Evolutionary conservation across 2,329 filamentous ascomycete species (phyloP), one percentile per base, ranked within the genome.

Genomic region (Clarireedia paspali): DNA sequence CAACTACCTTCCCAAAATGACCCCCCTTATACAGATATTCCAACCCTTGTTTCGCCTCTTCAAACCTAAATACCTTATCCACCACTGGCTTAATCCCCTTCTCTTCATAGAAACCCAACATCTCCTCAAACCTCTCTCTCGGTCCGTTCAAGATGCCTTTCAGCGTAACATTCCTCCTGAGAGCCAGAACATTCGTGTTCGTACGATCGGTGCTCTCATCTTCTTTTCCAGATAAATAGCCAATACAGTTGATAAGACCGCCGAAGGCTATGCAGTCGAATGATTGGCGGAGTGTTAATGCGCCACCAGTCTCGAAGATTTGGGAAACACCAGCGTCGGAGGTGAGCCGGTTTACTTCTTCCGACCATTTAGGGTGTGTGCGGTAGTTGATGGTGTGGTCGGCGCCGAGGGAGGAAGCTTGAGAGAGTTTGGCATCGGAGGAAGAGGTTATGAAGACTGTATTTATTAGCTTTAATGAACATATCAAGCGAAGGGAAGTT

Each of bases 101-200:
- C 47, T 68, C 64, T 57, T 74, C 70, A 59, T 78, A 78, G 47
- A 77, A 76, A 34, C 47, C 55, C 39, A 76, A 60, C 77, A 82
- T 80, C 68, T 82, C 79, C 67, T 79, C 76, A 56, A 82, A 75
- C 44, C 74, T 68, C 48, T 76, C 73, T 55, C 75, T 76, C 0
- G 84, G 82, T 0, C 84, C 84, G 66, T 86, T 85, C 27, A 86
- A 63, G 6, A 87, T 77, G 0, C 84, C 75, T 63, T 75, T 75
- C 50, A 78, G 66, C 34, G 75, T 77, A 14, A 75, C 73, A 58
- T 77, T 77, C 57, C 55, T 53, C 54, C 72, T 60, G 59, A 76
- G 59, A n/a, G 75, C 75, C 54, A 78, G 70, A 27, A 87, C 70
- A 62, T 86, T 87, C 14, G 83, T 77, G 60, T 85, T 84, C 6